Evolutionary conservation across 768 basidiomycete species (phyloP).

Genomic region (Naganishia onofrii): DNA sequence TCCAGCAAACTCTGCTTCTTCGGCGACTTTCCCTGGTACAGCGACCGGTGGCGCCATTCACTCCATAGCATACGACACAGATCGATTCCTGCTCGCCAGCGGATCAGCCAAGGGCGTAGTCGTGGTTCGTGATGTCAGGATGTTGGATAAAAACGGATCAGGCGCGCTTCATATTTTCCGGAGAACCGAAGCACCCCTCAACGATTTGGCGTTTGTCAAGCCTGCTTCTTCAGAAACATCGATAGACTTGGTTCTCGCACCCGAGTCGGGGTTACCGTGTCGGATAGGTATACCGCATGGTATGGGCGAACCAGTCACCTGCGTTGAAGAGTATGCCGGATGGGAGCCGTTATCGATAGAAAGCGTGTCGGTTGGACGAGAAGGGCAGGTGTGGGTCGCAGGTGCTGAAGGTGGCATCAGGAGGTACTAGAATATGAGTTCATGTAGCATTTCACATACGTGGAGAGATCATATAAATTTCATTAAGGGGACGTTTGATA

Average conservation of each 20-base stretch:
- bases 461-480: slow-evolving; percentile 1
- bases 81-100: slow-evolving; percentile 59
- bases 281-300: slow-evolving; percentile 30
- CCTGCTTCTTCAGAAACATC: neutral
- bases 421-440: slow-evolving; percentile 37
- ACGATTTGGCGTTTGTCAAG: slow-evolving; percentile 33
- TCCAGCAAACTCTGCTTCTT: slow-evolving; percentile 6
- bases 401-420: slow-evolving; percentile 49
- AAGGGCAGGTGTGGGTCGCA: slow-evolving; percentile 44
- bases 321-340: slow-evolving; percentile 46
- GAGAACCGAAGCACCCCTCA: slow-evolving; percentile 43
- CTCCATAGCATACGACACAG: slow-evolving; percentile 57
- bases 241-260: slow-evolving; percentile 42
- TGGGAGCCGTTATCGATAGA: slow-evolving; percentile 49
- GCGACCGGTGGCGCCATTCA: slow-evolving; percentile 46
- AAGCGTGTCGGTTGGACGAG: slow-evolving; percentile 33
- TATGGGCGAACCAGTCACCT: slow-evolving; percentile 28
- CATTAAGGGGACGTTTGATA: slow-evolving; percentile 9
- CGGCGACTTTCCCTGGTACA: slow-evolving; percentile 47
- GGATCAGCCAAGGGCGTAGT: slow-evolving; percentile 63
- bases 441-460: neutral
- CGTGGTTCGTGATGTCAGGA: slow-evolving; percentile 60
- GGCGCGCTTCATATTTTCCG: slow-evolving; percentile 33
- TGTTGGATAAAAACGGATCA: slow-evolving; percentile 42
- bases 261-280: slow-evolving; percentile 45